Base-by-base conservation (phyloP, 192 early-diverging fungal genomes). In the Geranomyces variabilis region DNA sequence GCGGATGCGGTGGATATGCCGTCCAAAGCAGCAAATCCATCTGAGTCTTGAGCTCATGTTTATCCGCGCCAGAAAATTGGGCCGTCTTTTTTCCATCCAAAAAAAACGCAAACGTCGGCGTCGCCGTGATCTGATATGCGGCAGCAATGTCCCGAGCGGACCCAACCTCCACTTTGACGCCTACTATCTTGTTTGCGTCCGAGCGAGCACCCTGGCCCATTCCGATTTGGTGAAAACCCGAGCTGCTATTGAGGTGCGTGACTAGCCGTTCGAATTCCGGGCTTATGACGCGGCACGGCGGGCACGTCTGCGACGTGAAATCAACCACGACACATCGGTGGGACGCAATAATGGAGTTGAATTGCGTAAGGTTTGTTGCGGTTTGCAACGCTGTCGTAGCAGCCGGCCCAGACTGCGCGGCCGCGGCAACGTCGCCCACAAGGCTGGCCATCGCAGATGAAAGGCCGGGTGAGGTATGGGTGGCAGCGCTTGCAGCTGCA, bases 71-170 rank as follows among this genome's bases (percentile, higher is more conserved):
- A 15, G 75, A 80, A 66, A 91, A 85, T 53, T 87, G 83, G 22
- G 79, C 72, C 22, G 78, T 79, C 74, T 80, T 44, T 30, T 84
- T 65, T 0, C 89, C 90, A 36, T 86, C 78, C 12, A 87, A 73
- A 61, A 89, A 91, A 55, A 89, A 88, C 65, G 84, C 79, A 74
- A 93, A 93, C 5, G 91, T 93, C 22, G 91, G 91, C 0, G 90
- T 91, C 1, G 84, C 87, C 9, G 82, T 73, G 15, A 93, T 79
- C 34, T 75, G 49, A 68, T 86, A 93, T 33, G 76, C 67, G 22
- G 75, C 63, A 21, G 88, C 79, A 24, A 86, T 83, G 21, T 84
- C 83, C 48, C 79, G 73, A 0, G 87, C 86, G n/a, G 80, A 70
- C 1, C 64, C 63, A 6, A 85, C 79, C 71, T 93, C 91, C 7